These are phyloP conservation scores for Lichtheimia hyalospora DNA, from an alignment of 371 early-diverging fungal species.

Conservation along the genomic window DNA sequence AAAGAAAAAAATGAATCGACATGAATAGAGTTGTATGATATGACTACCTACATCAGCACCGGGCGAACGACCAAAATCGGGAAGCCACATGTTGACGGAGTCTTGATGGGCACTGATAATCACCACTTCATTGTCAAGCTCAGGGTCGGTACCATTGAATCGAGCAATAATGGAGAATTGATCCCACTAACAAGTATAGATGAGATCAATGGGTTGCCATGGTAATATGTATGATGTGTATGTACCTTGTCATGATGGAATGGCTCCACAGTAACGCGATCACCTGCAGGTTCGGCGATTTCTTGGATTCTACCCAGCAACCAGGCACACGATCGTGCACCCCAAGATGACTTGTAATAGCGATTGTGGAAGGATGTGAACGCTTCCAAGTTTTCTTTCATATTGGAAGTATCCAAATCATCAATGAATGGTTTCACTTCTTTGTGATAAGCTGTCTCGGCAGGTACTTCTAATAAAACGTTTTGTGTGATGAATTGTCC, in stretches of 20 bases:
- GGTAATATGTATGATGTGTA: background rate
- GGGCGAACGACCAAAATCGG: constrained; percentile 78
- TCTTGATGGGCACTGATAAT: constrained; percentile 93
- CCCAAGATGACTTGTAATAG: constrained; percentile 81
- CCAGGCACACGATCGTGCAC: constrained; percentile 77
- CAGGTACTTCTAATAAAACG: constrained; percentile 44
- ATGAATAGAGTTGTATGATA: background rate
- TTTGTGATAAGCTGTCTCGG: constrained; percentile 40
- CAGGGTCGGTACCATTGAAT: constrained; percentile 61
- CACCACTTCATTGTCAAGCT: constrained; percentile 65
- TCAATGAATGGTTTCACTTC: constrained; percentile 58
- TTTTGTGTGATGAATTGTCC: background rate
- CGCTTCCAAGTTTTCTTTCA: constrained; percentile 62
- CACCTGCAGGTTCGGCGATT: constrained; percentile 38
- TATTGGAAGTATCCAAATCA: constrained; percentile 59
- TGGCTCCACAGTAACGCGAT: constrained; percentile 67
- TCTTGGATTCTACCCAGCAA: constrained; percentile 60
- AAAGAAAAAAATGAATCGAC: too few relatives aligned
- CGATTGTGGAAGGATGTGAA: constrained; percentile 87
- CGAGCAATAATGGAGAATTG: constrained; percentile 61
- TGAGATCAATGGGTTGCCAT: too few relatives aligned
- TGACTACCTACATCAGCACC: constrained; percentile 69
- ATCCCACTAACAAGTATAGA: constrained; percentile 34
- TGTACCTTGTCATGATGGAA: constrained; percentile 70
- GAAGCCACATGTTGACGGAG: constrained; percentile 85